phyloP scores from a whole-genome alignment of 345 rosid species.

The Cochlearia excelsa region DNA sequence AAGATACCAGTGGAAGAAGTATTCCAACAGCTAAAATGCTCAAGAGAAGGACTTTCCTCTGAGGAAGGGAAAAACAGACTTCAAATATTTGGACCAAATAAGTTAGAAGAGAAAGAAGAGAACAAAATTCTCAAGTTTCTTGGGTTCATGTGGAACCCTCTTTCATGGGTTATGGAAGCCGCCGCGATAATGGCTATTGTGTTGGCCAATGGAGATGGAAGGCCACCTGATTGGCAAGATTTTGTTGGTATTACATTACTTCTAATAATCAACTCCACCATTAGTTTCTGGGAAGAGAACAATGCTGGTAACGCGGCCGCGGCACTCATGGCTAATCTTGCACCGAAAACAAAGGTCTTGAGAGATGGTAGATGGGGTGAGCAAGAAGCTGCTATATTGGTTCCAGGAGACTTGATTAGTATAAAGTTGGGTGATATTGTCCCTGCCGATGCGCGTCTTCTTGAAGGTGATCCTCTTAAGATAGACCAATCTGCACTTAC shows the following conservation, averaged over 20 bases:
- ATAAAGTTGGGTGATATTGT: slow-evolving; percentile 87
- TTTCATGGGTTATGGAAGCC: too few species aligned
- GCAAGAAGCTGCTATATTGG: slow-evolving; percentile 74
- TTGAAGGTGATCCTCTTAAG: slow-evolving; percentile 93
- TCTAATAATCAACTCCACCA: slow-evolving; percentile 84
- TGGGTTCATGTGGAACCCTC: slow-evolving; percentile 97
- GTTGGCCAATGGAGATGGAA: slow-evolving; percentile 89
- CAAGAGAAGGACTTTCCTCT: slow-evolving; percentile 61
- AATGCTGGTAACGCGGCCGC: slow-evolving; percentile 97
- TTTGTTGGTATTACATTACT: slow-evolving; percentile 68
- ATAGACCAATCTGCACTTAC: too few species aligned
- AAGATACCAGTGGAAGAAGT: slow-evolving; percentile 75
- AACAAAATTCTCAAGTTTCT: slow-evolving; percentile 70
- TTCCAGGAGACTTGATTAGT: slow-evolving; percentile 86
- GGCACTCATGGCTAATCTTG: slow-evolving; percentile 94
- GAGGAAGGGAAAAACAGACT: slow-evolving; percentile 81
- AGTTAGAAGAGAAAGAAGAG: slow-evolving; percentile 84
- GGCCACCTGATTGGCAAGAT: too few species aligned
- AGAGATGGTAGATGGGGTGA: slow-evolving; percentile 81
- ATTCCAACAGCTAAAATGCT: slow-evolving; percentile 72
- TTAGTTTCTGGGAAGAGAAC: slow-evolving; percentile 91
- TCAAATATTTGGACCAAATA: slow-evolving; percentile 70
- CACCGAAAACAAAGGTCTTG: slow-evolving; percentile 81
- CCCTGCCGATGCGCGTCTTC: slow-evolving; percentile 90
- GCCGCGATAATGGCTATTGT: slow-evolving; percentile 96